Evolutionary conservation across 352 stramenopile species (phyloP), one percentile per base, ranked within the genome.

Genomic region (Globisporangium takayamanum): DNA sequence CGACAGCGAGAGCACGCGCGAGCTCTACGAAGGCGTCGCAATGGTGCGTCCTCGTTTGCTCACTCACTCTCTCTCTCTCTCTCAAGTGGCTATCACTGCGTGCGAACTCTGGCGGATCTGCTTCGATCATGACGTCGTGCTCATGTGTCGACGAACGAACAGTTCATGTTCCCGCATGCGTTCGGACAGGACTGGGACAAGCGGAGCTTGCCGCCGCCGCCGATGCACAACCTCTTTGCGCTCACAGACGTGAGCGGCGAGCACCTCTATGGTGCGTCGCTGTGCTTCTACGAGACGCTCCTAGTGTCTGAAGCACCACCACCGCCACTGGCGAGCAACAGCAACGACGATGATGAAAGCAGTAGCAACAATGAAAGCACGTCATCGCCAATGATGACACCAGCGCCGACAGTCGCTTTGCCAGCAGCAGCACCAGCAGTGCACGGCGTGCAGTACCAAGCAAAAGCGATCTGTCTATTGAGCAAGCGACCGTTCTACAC

Each of bases 91-190:
- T 18, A 22, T 20, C 41, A 46, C 30, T 36, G 8, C 8, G 30
- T 39, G 10, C 33, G 33, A 39, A 12, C 33, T 7, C 41, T 47
- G 4, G 2, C 6, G 14, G 28, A 25, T 6, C 18, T 11, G 12
- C 11, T 53, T 16, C 8, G 22, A 18, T 16, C 55, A 3, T 36
- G 8, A 2, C 28, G 16, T 51, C 12, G 6, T 33, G 25, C 5
- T 26, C 15, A 16, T 37, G 14, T 45, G 8, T 22, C 7, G 5
- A 12, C 5, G 33, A 12, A 10, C 33, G 33, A 28, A 22, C 47
- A 85, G 75, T 82, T 85, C 59, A 68, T 78, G 52, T 85, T 82
- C 50, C 75, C 72, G 3, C 67, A 78, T 37, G 62, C 65, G 16
- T 82, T 76, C 33, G 72, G 64, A 0, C 25, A 56, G 25, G 67